Evolutionary conservation across 2,329 filamentous ascomycete genomes (phyloP), one percentile per base, ranked within the genome.

Genomic region (Sclerotinia glacialis): DNA sequence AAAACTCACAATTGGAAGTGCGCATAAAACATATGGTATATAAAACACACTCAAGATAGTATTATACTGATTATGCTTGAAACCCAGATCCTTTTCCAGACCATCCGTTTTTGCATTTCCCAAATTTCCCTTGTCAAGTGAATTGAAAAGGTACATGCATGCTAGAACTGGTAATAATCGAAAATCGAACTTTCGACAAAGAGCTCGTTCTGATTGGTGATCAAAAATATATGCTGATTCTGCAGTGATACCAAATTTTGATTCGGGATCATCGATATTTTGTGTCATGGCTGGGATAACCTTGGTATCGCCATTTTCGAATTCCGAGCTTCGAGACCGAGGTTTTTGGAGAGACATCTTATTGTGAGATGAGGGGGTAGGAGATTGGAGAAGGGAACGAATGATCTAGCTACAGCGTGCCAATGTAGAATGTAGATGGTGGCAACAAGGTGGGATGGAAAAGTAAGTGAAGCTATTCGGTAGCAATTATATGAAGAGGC

Each of bases 21-120:
- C 89, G 64, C 87, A 89, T 3, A 92, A 74, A 46, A 91, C 89
- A 74, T 89, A 92, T 0, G 89, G 89, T 8, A 92, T 81, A 77
- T 90, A 93, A 80, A 93, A 93, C 70, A 93, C 86, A 62, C 82
- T 83, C 46, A 92, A 77, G 58, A 91, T 83, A 37, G 86, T 82
- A 74, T 91, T 91, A 78, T 92, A 91, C 74, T 91, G 83, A 69
- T 86, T 82, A 0, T 78, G 76, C 53, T 81, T 81, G 77, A 92
- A 87, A 42, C 84, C 76, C 26, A 91, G 78, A 71, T 87, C 83
- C 31, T 78, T 78, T 16, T 73, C 73, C 63, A 75, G 23, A 12
- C 66, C 64, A 53, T 69, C 73, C 0, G 85, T 87, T 74, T 87
- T 79, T 2, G 85, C 84, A 73, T 87, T 87, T 62, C 84, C 82